Base-by-base conservation (phyloP, 768 basidiomycete genomes). In the Guyanaporus albipodus region DNA sequence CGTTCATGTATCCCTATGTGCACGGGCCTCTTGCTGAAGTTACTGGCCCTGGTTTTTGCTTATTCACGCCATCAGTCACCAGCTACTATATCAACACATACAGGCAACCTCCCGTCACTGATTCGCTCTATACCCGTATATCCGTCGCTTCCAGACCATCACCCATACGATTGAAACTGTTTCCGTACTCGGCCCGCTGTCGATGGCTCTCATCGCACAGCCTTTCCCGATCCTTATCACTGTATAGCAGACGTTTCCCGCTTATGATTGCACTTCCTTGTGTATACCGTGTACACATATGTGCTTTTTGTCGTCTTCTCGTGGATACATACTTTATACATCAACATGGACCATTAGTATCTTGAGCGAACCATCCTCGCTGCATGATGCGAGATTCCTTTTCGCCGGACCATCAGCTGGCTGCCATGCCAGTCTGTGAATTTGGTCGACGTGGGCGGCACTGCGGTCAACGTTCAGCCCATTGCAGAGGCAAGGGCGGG, bases 321-420 rank as follows among this genome's bases (percentile, higher is more conserved):
- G 50, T 44, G 59, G 59, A 58, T 58, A 66, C 54, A 54, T 70
- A 70, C 69, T 71, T 70, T 73, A 73, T 66, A 67, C 70, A 70
- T 68, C 66, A 69, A 89, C 71, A 54, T 75, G 78, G 70, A 90
- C 71, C 60, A 73, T 73, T 67, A 82, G 70, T 71, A 95, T 75
- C 67, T 82, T 86, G 68, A 94, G 72, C 73, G 87, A 87, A 73
- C 89, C 83, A 75, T 97, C 94, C 72, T 95, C 91, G 66, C 90
- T 89, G 59, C 91, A 91, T 48, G 83, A 91, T 27, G 91, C 94
- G 42, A 97, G 75, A 49, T 80, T 74, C 46, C 67, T 70, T 44
- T 57, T 49, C n/a, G 54, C 48, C 10, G 49, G 53, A 24, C 62
- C 54, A 7, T 51, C 56, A 12, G 64, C 63, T 24, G 84, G 81